Base-by-base conservation (phyloP, 345 rosid species). In the thale cress (Arabidopsis thaliana) region DNA sequence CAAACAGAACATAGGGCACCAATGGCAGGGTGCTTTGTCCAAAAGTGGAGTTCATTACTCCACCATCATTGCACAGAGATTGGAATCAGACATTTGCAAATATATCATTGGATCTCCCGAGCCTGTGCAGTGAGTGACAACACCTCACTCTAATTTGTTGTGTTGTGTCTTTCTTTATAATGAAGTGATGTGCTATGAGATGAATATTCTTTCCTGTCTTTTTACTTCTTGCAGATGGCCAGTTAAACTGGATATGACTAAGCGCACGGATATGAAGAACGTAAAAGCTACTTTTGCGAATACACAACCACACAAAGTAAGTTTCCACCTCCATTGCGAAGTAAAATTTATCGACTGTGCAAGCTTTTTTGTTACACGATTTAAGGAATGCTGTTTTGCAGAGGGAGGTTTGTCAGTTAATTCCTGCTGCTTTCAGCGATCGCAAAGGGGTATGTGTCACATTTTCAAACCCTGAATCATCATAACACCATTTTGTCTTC, bases 21-120 rank as follows among this genome's bases (percentile, higher is more conserved):
- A 82, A 66, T 95, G 98, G 99, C 97, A 87, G 84, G 98, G 98
- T 44, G 66, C 79, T 46, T 76, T 92, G 73, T 88, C 91, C 75
- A 95, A 95, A 82, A 90, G 98, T 75, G 98, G 99, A 32, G 89
- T 86, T 81, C 96, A 89, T 75, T 95, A 92, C 82, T 89, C 97
- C 82, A 87, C 84, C 48, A 81, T 95, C 75, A 80, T 82, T 81
- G 97, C 94, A 59, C 84, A 52, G 72, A 85, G 93, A 82, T 79
- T 89, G 80, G 88, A 89, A 59, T 87, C 96, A 10, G 84, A 83
- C 80, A 80, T 86, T 50, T 92, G 98, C 88, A 90, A 86, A 76
- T 95, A 95, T 79, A 81, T 79, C 5, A 85, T 64, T 79, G 83
- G 83, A 61, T 66, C 82, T 82, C 86, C 97, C 49, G 99, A 95